Evolutionary conservation across 2,329 filamentous ascomycete genomes (phyloP).

Genomic region (Coccinonectria pachysandricola): DNA sequence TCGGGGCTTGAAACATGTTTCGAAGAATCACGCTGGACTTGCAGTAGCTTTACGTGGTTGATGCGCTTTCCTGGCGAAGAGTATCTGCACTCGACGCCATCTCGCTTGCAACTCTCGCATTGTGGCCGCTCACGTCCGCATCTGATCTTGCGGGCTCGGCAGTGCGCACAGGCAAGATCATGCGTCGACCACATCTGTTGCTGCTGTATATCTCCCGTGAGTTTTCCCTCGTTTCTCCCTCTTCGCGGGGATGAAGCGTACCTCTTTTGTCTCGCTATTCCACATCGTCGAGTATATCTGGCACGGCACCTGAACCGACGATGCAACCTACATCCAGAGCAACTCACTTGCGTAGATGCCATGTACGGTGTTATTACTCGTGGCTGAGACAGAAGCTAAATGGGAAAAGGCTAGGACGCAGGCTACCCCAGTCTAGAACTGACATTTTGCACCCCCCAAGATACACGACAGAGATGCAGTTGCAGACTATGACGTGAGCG

Average conservation of each 20-base stretch:
- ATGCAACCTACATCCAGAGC: too few species aligned
- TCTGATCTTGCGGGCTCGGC: slow-evolving; percentile 17
- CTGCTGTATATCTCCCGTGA: slow-evolving; percentile 10
- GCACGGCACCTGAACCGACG: too few species aligned
- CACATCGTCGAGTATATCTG: slow-evolving; percentile 11
- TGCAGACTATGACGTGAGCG: too few species aligned
- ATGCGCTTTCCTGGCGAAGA: slow-evolving; percentile 19
- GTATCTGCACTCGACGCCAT: slow-evolving; percentile 20
- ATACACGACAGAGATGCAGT: too few species aligned
- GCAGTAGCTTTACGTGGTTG: slow-evolving; percentile 20
- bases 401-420: too few species aligned
- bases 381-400: too few species aligned
- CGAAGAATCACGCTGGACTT: slow-evolving; percentile 8
- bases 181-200: slow-evolving; percentile 20
- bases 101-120: slow-evolving; percentile 19
- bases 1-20: slow-evolving; percentile 3
- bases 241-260: slow-evolving; percentile 5
- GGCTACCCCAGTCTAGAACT: too few species aligned
- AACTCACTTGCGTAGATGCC: too few species aligned
- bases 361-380: too few species aligned
- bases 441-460: too few species aligned
- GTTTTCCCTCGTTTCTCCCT: slow-evolving; percentile 1
- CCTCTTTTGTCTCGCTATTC: slow-evolving; percentile 17
- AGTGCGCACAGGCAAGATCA: slow-evolving; percentile 19
- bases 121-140: slow-evolving; percentile 19